Conservation (phyloP, 192 early-diverging fungal genomes). For the Phycomyces blakesleeanus region DNA sequence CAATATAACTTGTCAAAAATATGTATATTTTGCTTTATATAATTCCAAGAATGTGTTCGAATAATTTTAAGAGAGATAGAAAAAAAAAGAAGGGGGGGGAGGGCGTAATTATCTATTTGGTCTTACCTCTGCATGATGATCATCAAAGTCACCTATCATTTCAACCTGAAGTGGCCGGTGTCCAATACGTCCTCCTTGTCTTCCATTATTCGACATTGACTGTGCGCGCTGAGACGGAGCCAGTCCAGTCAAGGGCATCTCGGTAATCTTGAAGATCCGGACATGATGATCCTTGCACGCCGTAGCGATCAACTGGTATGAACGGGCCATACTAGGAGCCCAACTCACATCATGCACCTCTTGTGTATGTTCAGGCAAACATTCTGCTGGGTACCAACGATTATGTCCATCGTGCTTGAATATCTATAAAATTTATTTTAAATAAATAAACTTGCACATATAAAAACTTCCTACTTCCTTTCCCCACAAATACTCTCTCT, state of each 20-base stretch:
- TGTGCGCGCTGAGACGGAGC: conserved; percentile 6
- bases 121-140: conserved; percentile 57
- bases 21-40: too few species aligned
- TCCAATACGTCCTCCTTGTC: conserved; percentile 27
- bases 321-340: conserved; percentile 68
- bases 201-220: conserved; percentile 12
- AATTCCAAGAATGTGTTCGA: too few species aligned
- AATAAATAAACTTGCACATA: too few species aligned
- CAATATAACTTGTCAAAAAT: too few species aligned
- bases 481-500: too few species aligned
- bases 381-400: conserved; percentile 61
- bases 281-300: conserved; percentile 73
- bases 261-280: conserved; percentile 70
- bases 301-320: conserved; percentile 82
- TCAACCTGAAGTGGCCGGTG: conserved; percentile 48
- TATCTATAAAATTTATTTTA: conserved; percentile 38
- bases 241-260: conserved; percentile 16
- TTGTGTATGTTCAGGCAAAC: conserved; percentile 57
- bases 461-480: too few species aligned
- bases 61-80: too few species aligned
- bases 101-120: too few species aligned
- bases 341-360: conserved; percentile 66
- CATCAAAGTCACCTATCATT: conserved; percentile 52
- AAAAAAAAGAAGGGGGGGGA: too few species aligned
- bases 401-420: conserved; percentile 51